phyloP scores from a whole-genome alignment of 1,284 basidiomycete species.

The Lignosus rhinocerotis region DNA sequence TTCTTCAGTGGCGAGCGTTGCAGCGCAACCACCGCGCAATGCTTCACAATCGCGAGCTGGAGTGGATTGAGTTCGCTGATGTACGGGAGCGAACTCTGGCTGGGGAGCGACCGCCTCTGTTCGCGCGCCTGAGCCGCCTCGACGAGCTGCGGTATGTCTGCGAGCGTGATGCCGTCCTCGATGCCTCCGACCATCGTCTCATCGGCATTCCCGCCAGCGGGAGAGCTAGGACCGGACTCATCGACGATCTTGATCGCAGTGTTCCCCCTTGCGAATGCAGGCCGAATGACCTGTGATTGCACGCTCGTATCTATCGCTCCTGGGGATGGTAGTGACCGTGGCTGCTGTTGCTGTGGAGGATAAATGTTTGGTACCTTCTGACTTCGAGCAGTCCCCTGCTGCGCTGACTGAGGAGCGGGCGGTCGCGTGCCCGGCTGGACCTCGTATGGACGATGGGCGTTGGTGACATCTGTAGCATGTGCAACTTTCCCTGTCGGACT shows the following conservation, averaged over 20 bases:
- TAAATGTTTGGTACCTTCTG: conserved; percentile 36
- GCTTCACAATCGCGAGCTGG: conserved; percentile 90
- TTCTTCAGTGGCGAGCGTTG: conserved; percentile 79
- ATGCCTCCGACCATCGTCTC: conserved; percentile 32
- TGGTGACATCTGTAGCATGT: conserved; percentile 52
- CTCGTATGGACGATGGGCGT: conserved; percentile 31
- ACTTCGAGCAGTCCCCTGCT: conserved; percentile 21
- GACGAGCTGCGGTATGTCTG: conserved; percentile 94
- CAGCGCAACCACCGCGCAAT: conserved; percentile 85
- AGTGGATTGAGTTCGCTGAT: conserved; percentile 85
- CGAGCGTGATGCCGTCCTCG: conserved; percentile 90
- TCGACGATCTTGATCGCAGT: conserved; percentile 90
- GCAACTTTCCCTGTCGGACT: conserved; percentile 90
- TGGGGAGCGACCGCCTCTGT: conserved; percentile 76
- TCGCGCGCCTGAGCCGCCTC: conserved; percentile 90
- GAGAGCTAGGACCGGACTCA: conserved; percentile 74
- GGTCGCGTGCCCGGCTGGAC: conserved; percentile 20
- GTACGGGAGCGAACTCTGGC: conserved; percentile 74
- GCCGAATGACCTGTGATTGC: conserved; percentile 62
- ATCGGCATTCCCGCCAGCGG: conserved; percentile 45
- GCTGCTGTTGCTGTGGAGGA: conserved; percentile 21
- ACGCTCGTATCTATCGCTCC: conserved; percentile 38
- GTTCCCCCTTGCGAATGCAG: conserved; percentile 78
- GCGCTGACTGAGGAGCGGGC: conserved; percentile 21
- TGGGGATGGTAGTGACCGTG: conserved; percentile 34